Base-by-base conservation (phyloP, 1,139 yeast species). In the Scheffersomyces lignicola region DNA sequence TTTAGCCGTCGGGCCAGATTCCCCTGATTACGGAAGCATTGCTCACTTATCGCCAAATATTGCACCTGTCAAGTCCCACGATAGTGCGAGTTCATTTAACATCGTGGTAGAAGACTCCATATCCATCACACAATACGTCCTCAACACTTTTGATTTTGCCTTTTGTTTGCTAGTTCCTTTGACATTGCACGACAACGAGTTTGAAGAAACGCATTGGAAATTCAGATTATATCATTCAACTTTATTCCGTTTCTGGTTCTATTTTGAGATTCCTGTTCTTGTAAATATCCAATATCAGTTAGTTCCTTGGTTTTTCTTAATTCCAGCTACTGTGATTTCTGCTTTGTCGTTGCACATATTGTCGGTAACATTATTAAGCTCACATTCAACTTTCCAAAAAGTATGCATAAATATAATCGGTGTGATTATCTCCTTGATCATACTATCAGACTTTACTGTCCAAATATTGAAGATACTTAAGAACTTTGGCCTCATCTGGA, bases 401-500 rank as follows among this genome's bases (percentile, higher is more conserved):
- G n/a, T n/a, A n/a, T 18, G 52, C 27, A 37, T 52, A 25, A 44
- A 51, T 33, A 11, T 44, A 3, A 21, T 55, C 3, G 69, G 71
- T 2, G 49, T 65, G 4, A 18, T 45, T 7, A 53, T 45, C 30
- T 60, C 68, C 7, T 45, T 65, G 17, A 30, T 64, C 2, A 40
- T 65, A 4, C 50, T 64, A 8, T 56, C 69, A 2, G 41, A 51
- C 12, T 52, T 63, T 25, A 62, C 71, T 2, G 41, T 54, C 4
- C 29, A 50, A 7, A 50, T 65, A 2, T 49, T 69, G 20, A 56
- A 52, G 30, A 38, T 63, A 2, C 46, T 69, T 21, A 66, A 67
- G 40, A 69, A 69, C 39, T 50, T 62, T 26, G 76, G 75, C 1
- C 31, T 62, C 5, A 51, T 69, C 14, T 50, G 69, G 52, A 48